A percentile compares a stretch with the other conserved stretches of the same genome.
These are phyloP conservation scores for Peziza echinospora DNA, from an alignment of 495 filamentous ascomycete species.

Conservation along the genomic window DNA sequence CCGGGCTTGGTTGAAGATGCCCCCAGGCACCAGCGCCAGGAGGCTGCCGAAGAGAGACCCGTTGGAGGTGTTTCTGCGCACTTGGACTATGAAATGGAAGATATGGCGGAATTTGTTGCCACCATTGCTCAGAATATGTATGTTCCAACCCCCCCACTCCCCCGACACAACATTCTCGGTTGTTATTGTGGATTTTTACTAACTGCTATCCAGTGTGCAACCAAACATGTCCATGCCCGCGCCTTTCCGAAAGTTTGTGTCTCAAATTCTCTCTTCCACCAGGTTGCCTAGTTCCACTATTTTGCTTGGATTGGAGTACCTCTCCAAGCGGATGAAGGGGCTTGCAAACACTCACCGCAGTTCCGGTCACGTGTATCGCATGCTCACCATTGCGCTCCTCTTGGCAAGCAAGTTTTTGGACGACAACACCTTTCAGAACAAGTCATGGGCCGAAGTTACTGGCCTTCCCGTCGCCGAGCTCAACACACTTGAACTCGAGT, in stretches of 20 bases:
- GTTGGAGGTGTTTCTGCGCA: conserved; percentile 77
- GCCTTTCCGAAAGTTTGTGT: conserved; percentile 82
- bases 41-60: conserved; percentile 15
- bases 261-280: conserved; percentile 81
- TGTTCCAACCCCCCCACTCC: conserved; percentile 21
- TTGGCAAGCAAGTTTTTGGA: conserved; percentile 96
- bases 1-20: conserved; percentile 2
- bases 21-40: conserved; percentile 12
- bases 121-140: conserved; percentile 76
- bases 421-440: conserved; percentile 98
- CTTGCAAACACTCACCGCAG: conserved; percentile 31
- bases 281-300: conserved; percentile 90
- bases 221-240: conserved; percentile 38
- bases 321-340: conserved; percentile 61
- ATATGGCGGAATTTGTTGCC: conserved; percentile 94
- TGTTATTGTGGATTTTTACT: conserved; percentile 3
- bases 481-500: conserved; percentile 78
- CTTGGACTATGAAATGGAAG: conserved; percentile 95
- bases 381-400: conserved; percentile 71
- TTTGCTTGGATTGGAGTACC: conserved; percentile 73
- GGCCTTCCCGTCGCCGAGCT: conserved; percentile 71
- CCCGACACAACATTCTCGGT: conserved; percentile 25
- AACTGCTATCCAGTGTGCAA: conserved; percentile 33
- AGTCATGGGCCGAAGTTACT: conserved; percentile 96
- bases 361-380: conserved; percentile 53